Conservation (phyloP, 169 alveolate genomes). For the Cryptosporidium ubiquitum region DNA sequence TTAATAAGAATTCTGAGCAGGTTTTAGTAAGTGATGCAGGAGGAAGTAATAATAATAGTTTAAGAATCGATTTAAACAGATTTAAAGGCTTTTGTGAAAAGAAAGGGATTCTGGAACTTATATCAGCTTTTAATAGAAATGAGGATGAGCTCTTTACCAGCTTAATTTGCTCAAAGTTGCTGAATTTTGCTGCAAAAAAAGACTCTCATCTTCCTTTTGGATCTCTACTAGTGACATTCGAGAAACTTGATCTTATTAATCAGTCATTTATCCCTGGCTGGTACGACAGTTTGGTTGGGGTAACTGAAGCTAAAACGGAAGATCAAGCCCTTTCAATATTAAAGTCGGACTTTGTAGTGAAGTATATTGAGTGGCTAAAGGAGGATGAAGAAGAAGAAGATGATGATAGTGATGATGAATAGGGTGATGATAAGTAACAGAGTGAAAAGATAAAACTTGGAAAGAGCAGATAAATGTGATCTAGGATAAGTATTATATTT, state of each 20-base stretch:
- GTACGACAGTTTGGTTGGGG: constrained; percentile 18
- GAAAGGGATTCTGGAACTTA: constrained; percentile 28
- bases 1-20: neutral
- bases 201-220: constrained; percentile 19
- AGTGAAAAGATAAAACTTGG: neutral
- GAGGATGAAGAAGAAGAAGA: constrained; percentile 41
- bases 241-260: constrained; percentile 33
- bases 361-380: constrained; percentile 45
- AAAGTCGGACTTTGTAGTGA: constrained; percentile 34
- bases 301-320: neutral
- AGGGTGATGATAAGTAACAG: neutral
- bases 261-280: constrained; percentile 47
- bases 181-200: neutral
- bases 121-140: constrained; percentile 40
- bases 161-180: constrained; percentile 18
- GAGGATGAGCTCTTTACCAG: constrained; percentile 29
- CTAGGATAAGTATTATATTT: neutral
- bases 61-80: constrained; percentile 8
- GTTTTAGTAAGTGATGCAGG: neutral
- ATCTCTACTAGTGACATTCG: constrained; percentile 57
- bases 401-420: neutral
- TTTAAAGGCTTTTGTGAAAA: constrained; percentile 12
- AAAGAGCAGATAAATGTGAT: neutral
- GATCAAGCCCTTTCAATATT: neutral
- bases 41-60: neutral